phyloP scores from a whole-genome alignment of 164 flowering plant species.

The Magnolia kwangsiensis region DNA sequence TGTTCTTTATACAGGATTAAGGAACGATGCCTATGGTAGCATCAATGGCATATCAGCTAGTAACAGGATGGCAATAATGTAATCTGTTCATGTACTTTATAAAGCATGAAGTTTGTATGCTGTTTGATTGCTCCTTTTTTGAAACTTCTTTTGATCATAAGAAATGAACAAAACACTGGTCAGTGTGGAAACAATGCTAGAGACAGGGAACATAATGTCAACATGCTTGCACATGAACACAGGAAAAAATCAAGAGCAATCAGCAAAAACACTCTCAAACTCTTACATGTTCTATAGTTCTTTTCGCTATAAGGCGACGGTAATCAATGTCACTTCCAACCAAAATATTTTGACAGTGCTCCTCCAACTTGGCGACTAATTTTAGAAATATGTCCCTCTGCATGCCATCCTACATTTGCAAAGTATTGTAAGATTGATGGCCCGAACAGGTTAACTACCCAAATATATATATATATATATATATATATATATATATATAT shows the following conservation, averaged over 20 bases:
- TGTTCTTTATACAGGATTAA: neutral
- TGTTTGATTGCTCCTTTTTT: neutral
- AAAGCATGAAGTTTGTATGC: neutral
- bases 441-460: neutral
- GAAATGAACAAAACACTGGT: neutral
- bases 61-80: neutral
- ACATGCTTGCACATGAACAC: neutral
- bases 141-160: neutral
- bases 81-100: neutral
- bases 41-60: neutral
- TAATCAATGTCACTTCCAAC: constrained; percentile 93
- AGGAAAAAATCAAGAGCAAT: neutral
- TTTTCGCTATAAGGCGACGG: constrained; percentile 73
- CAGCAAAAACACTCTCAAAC: neutral
- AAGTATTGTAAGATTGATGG: constrained; percentile 2
- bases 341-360: constrained; percentile 64
- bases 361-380: constrained; percentile 53
- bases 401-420: constrained; percentile 83
- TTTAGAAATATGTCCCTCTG: constrained; percentile 76
- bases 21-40: neutral
- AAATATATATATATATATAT: too few relatives aligned
- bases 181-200: neutral
- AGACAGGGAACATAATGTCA: neutral
- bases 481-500: too few relatives aligned
- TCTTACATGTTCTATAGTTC: constrained; percentile 47